Conservation (phyloP, 179 eudicot species). For the Pouteria campechiana region DNA sequence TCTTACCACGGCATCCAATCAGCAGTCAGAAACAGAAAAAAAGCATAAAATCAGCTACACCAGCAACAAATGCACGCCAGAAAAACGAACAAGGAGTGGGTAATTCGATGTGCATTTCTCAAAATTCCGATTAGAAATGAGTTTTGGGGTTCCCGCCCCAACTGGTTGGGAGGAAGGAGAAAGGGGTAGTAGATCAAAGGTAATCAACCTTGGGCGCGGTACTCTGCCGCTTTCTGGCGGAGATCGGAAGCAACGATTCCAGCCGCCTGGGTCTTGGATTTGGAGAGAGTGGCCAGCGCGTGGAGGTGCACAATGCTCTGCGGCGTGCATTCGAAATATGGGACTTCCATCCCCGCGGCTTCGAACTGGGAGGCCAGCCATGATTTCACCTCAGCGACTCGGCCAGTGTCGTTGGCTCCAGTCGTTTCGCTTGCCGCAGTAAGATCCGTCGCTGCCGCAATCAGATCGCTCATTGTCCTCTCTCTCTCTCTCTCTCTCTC, state of each 20-base stretch:
- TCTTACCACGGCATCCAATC: too few relatives aligned
- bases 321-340: conserved; percentile 88
- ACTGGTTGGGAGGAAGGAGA: too few relatives aligned
- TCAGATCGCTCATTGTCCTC: conserved; percentile 49
- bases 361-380: conserved; percentile 88
- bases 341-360: conserved; percentile 80
- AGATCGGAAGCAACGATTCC: conserved; percentile 78
- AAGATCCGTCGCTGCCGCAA: conserved; percentile 36
- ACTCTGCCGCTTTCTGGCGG: conserved; percentile 83
- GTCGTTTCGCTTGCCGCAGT: conserved; percentile 28
- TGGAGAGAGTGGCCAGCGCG: conserved; percentile 68
- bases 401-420: conserved; percentile 59
- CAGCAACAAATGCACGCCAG: too few relatives aligned
- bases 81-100: too few relatives aligned
- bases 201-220: conserved; percentile 85
- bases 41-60: too few relatives aligned
- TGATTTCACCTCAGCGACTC: conserved; percentile 81
- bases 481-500: background rate
- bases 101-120: too few relatives aligned
- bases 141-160: too few relatives aligned
- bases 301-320: conserved; percentile 78
- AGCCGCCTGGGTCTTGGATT: conserved; percentile 89
- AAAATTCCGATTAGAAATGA: too few relatives aligned
- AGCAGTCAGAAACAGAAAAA: too few relatives aligned
- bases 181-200: too few relatives aligned